These are phyloP conservation scores for Babesia ovata DNA, from an alignment of 169 alveolate genomes.

Conservation along the genomic window DNA sequence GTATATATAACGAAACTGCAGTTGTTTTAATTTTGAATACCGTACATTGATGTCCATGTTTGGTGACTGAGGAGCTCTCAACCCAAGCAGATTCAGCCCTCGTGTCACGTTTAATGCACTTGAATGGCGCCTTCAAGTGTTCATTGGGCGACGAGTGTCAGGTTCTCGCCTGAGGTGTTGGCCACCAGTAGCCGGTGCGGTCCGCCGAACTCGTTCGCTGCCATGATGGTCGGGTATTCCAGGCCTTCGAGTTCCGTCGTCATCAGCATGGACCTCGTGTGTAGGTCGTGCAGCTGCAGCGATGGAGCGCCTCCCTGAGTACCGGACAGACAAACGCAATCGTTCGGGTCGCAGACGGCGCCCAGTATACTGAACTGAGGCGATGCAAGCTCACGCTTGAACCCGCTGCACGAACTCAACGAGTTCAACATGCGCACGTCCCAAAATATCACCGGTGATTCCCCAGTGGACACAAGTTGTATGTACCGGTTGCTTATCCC, in stretches of 20 bases:
- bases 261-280: constrained; percentile 17
- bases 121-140: no score
- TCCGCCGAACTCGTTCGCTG: constrained; percentile 44
- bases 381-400: constrained; percentile 40
- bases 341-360: constrained; percentile 57
- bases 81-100: no score
- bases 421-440: constrained; percentile 67
- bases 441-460: constrained; percentile 61
- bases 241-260: constrained; percentile 16
- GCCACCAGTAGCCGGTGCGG: constrained; percentile 30
- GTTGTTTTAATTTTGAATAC: no score
- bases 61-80: no score
- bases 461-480: constrained; percentile 48
- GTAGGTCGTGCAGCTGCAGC: constrained; percentile 42
- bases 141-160: background rate
- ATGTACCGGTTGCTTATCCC: constrained; percentile 61
- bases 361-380: constrained; percentile 20
- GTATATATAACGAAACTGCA: no score
- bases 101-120: no score
- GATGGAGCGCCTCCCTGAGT: constrained; percentile 10
- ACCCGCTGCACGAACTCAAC: constrained; percentile 51
- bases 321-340: constrained; percentile 33
- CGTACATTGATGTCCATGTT: no score
- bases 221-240: constrained; percentile 38
- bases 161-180: constrained; percentile 18